Evolutionary conservation across 495 filamentous ascomycete genomes (phyloP), one percentile per base, ranked within the genome.

Genomic region (Aspergillus cristatus): DNA sequence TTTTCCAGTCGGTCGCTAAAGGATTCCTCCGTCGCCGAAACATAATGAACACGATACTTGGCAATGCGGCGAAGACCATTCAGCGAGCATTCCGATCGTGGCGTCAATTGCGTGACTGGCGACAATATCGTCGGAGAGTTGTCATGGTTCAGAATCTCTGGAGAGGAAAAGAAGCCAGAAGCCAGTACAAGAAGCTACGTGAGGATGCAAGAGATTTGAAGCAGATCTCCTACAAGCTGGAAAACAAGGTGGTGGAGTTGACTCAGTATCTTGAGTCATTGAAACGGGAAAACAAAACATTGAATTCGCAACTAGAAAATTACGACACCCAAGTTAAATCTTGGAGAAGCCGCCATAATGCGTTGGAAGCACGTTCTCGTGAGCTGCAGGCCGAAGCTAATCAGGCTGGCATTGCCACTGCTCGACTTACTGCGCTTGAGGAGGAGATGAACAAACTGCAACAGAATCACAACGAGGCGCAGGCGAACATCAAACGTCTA

Each of bases 211-310:
- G 93, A 52, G 91, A 98, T 71, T 76, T 98, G 49, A 95, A 95
- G 67, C 87, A 96, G 58, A 98, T 98, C 46, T 96, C 89, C 11
- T 97, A 97, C 68, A 97, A 93, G 68, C 64, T 98, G 51, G 93
- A 97, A 70, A 96, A 97, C 71, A 97, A 98, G 75, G 91, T 98
- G 38, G 85, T 96, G 37, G 93, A 99, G 65, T 70, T 99, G 48
- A 99, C 93, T 7, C 93, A 99, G 60, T 82, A 82, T 35, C 58
- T 97, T 55, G 88, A 90, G 50, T 80, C 85, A 20, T 79, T 96
- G 72, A 94, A 93, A 68, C 71, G 75, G 31, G 84, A 95, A 58
- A 97, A 97, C 71, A 94, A 90, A 67, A 74, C 76, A 34, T 73
- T 97, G 40, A 72, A 82, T 48, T 78, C 76, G 22, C 90, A 97